Evolutionary conservation across 371 early-diverging fungal genomes (phyloP).

Genomic region (Mucor plumbeus): DNA sequence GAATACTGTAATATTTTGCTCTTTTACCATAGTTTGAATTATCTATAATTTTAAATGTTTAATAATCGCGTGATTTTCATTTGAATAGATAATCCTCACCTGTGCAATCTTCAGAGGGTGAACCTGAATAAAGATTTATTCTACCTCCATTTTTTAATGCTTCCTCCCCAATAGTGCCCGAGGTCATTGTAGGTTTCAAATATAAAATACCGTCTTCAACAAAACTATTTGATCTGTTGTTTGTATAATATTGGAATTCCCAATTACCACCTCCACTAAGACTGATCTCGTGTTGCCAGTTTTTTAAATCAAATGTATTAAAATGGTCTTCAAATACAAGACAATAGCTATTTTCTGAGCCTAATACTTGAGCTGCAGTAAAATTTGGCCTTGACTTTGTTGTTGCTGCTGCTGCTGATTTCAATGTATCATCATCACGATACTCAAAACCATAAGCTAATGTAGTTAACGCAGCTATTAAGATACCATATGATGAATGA

Average conservation of each 20-base stretch:
- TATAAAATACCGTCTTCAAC: conserved; percentile 69
- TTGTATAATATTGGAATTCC: conserved; percentile 65
- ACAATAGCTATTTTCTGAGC: conserved; percentile 34
- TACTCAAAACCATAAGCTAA: conserved; percentile 1
- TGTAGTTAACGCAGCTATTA: background rate
- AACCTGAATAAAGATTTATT: conserved; percentile 44
- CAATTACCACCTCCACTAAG: conserved; percentile 60
- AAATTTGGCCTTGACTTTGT: background rate
- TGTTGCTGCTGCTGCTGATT: background rate
- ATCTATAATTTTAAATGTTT: conserved; percentile 20
- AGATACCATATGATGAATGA: conserved; percentile 12
- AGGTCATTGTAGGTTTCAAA: conserved; percentile 69
- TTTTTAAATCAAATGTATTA: conserved; percentile 57
- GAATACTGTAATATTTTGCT: background rate
- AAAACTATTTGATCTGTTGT: conserved; percentile 69
- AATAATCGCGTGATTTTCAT: background rate
- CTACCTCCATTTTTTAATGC: conserved; percentile 41
- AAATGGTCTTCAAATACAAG: conserved; percentile 69
- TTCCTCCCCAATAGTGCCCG: conserved; percentile 38
- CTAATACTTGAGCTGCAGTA: background rate
- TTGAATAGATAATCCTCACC: conserved; percentile 22
- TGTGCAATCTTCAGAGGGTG: conserved; percentile 44
- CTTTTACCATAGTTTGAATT: conserved; percentile 44
- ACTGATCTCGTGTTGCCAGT: conserved; percentile 65
- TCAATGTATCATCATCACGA: background rate